phyloP scores from a whole-genome alignment of 1,284 basidiomycete genomes.

The Tilletia indica region DNA sequence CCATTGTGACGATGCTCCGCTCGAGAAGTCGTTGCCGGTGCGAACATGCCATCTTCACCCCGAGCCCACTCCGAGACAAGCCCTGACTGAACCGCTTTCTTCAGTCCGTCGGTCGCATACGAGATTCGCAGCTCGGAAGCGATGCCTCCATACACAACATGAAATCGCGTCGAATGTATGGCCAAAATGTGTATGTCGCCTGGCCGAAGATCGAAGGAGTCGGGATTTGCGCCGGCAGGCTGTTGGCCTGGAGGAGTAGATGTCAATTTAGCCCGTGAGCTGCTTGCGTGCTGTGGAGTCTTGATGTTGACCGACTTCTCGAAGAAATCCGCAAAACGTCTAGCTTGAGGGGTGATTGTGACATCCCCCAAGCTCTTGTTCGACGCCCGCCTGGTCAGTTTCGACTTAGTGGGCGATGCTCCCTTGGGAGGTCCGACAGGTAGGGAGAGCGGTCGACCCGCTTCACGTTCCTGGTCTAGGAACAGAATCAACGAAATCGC shows the following conservation, averaged over 20 bases:
- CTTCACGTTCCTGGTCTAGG: not conserved
- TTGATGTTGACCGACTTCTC: not conserved
- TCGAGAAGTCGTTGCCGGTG: not conserved
- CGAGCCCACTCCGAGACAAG: not conserved
- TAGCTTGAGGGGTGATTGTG: slow-evolving; percentile 12
- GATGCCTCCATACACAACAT: not conserved
- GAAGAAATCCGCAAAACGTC: slow-evolving; percentile 16
- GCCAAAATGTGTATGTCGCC: not conserved
- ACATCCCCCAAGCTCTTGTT: not conserved
- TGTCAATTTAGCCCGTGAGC: not conserved
- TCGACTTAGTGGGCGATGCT: slow-evolving; percentile 5
- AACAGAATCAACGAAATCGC: not conserved
- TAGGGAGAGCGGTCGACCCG: not conserved
- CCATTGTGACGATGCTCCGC: not conserved
- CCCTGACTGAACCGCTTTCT: not conserved
- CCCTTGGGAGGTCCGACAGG: not conserved
- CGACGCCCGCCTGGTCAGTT: too few relatives aligned
- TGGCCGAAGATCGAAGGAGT: not conserved
- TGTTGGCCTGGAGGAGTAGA: not conserved
- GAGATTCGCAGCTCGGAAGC: not conserved
- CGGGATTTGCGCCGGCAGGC: not conserved
- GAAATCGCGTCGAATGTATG: not conserved
- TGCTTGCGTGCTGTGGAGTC: not conserved
- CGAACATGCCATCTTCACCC: not conserved
- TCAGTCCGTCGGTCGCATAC: not conserved